These are phyloP conservation scores for Eimeria tenella DNA, from an alignment of 169 alveolate species.

Conservation along the genomic window DNA sequence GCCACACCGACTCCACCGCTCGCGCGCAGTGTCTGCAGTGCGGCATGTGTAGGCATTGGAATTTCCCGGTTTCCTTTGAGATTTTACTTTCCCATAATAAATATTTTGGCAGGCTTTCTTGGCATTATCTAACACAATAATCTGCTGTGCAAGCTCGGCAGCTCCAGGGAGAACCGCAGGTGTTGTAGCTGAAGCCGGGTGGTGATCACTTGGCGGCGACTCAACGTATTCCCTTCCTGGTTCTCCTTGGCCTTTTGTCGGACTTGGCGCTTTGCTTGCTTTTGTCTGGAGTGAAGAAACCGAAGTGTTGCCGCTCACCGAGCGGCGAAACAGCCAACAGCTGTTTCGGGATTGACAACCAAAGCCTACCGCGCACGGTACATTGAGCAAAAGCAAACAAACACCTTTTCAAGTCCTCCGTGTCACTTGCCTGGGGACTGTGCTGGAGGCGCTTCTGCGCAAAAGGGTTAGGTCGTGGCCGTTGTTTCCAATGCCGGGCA, in stretches of 20 bases:
- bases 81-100: not conserved
- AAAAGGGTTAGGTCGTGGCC: no score
- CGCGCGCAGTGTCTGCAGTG: constrained; percentile 15
- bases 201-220: not conserved
- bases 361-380: no score
- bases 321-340: not conserved
- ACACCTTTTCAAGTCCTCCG: no score
- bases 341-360: not conserved
- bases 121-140: not conserved
- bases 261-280: not conserved
- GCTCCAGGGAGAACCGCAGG: constrained; percentile 9
- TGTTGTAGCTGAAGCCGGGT: not conserved
- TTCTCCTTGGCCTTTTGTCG: not conserved
- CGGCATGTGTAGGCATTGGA: not conserved
- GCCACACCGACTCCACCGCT: constrained; percentile 10
- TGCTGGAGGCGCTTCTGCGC: no score
- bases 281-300: not conserved
- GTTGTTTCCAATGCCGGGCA: not conserved
- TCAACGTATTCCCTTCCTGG: not conserved
- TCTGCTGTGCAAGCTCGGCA: not conserved
- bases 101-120: not conserved
- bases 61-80: not conserved
- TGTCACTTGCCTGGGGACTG: no score
- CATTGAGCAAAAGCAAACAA: no score
- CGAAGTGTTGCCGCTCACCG: not conserved